phyloP scores from a whole-genome alignment of 140 eudicot genomes.

The Ambrosia hybrid region DNA sequence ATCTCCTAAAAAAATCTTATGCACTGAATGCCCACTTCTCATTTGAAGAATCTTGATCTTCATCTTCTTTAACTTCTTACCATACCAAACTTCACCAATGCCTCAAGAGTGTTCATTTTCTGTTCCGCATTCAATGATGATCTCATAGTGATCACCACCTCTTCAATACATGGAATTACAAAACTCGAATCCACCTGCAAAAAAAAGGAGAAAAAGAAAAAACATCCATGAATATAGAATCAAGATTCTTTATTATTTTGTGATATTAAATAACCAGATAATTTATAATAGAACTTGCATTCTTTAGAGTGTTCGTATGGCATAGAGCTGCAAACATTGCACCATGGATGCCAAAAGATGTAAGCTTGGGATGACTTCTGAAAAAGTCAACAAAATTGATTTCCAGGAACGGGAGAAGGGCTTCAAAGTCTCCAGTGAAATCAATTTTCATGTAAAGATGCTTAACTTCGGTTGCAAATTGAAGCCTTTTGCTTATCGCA shows the following conservation, averaged over 20 bases:
- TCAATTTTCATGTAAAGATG: conserved; percentile 85
- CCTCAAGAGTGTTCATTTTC: conserved; percentile 78
- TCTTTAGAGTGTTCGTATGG: conserved; percentile 77
- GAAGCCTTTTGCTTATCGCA: conserved; percentile 78
- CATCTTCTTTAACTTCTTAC: conserved; percentile 60
- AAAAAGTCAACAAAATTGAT: conserved; percentile 81
- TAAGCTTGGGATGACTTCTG: conserved; percentile 68
- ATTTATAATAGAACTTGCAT: conserved; percentile 37
- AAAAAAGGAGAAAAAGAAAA: background rate
- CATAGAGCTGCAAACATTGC: conserved; percentile 96
- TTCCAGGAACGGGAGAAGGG: conserved; percentile 81
- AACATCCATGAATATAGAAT: background rate
- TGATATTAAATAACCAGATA: background rate
- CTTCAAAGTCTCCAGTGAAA: conserved; percentile 77
- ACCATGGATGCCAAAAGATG: conserved; percentile 69
- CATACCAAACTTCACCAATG: conserved; percentile 54
- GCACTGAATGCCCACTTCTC: conserved; percentile 87
- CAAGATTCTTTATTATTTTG: background rate
- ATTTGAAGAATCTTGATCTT: conserved; percentile 73
- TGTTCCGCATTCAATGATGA: conserved; percentile 84
- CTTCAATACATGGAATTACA: conserved; percentile 66
- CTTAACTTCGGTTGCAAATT: conserved; percentile 70
- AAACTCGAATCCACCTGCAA: conserved; percentile 67
- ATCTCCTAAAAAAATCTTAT: conserved; percentile 85
- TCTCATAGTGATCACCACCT: conserved; percentile 62